Evolutionary conservation across 192 early-diverging fungal species (phyloP).

Genomic region (Backusella tarrabulga): DNA sequence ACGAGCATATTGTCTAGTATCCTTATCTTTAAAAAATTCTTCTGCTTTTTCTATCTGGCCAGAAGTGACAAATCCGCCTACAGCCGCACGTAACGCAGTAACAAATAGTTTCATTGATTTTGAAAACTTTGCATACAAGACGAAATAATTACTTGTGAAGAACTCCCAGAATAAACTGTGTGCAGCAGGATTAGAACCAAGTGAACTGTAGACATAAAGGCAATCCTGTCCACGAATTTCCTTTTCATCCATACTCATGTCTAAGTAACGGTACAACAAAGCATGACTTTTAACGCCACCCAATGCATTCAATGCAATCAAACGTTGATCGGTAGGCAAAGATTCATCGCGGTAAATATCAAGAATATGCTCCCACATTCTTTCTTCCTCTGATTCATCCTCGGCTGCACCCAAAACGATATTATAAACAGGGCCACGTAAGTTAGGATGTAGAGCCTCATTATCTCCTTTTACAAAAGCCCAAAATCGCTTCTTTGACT

Average conservation of each 20-base stretch:
- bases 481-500: slow-evolving; percentile 70
- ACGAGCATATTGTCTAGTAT: slow-evolving; percentile 59
- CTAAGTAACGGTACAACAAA: slow-evolving; percentile 59
- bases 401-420: slow-evolving; percentile 66
- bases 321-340: slow-evolving; percentile 64
- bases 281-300: slow-evolving; percentile 53
- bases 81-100: slow-evolving; percentile 39
- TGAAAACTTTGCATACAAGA: slow-evolving; percentile 54
- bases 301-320: slow-evolving; percentile 63
- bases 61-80: slow-evolving; percentile 43
- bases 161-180: slow-evolving; percentile 67
- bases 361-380: slow-evolving; percentile 54
- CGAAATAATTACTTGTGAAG: slow-evolving; percentile 60
- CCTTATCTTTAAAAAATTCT: slow-evolving; percentile 60
- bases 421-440: slow-evolving; percentile 70
- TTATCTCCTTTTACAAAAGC: slow-evolving; percentile 63
- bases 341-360: slow-evolving; percentile 59
- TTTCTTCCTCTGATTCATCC: slow-evolving; percentile 47
- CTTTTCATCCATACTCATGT: slow-evolving; percentile 58
- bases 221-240: slow-evolving; percentile 75
- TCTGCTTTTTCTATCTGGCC: slow-evolving; percentile 63
- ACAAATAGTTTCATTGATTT: slow-evolving; percentile 50
- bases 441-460: slow-evolving; percentile 71
- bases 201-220: slow-evolving; percentile 45
- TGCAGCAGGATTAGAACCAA: slow-evolving; percentile 51